phyloP scores from a whole-genome alignment of 2,329 filamentous ascomycete genomes.

The Basipetospora chlamydospora region DNA sequence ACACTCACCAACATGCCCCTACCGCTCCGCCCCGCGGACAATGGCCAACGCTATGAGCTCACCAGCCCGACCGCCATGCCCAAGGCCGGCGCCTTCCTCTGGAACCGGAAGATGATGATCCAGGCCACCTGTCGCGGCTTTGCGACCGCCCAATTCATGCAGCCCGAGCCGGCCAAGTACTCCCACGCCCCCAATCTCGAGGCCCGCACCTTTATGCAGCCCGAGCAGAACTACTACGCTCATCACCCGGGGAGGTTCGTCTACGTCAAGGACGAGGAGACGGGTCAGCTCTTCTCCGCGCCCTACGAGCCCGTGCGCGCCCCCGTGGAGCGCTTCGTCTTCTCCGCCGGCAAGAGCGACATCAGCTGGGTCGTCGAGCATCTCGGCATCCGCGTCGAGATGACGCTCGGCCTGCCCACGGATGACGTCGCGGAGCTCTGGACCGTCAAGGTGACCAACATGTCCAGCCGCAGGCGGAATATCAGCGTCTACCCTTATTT shows the following conservation, averaged over 20 bases:
- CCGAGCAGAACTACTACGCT: constrained; percentile 43
- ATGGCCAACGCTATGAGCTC: constrained; percentile 40
- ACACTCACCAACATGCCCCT: not conserved
- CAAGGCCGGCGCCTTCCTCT: constrained; percentile 40
- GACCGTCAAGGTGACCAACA: constrained; percentile 36
- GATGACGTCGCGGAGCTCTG: constrained; percentile 41
- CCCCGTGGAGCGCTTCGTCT: constrained; percentile 30
- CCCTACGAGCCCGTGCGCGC: constrained; percentile 40
- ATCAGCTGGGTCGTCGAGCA: constrained; percentile 37
- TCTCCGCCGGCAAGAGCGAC: constrained; percentile 40
- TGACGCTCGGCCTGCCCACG: constrained; percentile 35
- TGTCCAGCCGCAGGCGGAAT: constrained; percentile 26
- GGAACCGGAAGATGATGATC: constrained; percentile 49
- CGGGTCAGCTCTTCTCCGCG: constrained; percentile 34
- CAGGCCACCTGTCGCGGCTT: constrained; percentile 45
- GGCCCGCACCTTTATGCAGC: constrained; percentile 46
- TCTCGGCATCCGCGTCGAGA: constrained; percentile 34
- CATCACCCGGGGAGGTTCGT: constrained; percentile 45
- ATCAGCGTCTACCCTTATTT: constrained; percentile 42
- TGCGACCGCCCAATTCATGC: constrained; percentile 44
- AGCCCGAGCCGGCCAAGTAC: constrained; percentile 45
- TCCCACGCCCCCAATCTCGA: constrained; percentile 43
- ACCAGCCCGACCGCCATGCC: constrained; percentile 39
- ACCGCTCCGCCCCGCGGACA: constrained; percentile 22
- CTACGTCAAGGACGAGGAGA: constrained; percentile 42